Conservation (phyloP, 1,139 yeast genomes). For the Candida glucosophila region DNA sequence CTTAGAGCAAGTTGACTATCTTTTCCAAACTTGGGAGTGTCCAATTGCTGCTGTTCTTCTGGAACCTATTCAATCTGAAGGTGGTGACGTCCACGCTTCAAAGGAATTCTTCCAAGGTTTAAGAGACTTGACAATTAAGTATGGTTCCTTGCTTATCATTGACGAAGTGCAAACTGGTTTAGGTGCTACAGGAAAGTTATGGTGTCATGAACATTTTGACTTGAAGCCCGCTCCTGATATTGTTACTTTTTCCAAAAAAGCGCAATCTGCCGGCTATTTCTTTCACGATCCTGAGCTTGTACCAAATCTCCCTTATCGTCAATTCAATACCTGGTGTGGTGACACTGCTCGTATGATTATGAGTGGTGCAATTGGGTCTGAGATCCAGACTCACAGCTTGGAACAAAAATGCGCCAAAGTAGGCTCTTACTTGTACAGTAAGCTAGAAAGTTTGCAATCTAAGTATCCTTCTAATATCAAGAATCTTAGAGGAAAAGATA, state of each 20-base stretch:
- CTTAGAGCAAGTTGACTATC: slow-evolving; percentile 47
- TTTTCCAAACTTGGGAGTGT: slow-evolving; percentile 46
- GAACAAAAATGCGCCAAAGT: slow-evolving; percentile 46
- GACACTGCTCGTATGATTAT: slow-evolving; percentile 74
- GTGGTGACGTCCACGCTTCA: slow-evolving; percentile 83
- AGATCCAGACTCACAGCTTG: slow-evolving; percentile 52
- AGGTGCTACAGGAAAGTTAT: slow-evolving; percentile 75
- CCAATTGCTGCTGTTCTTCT: slow-evolving; percentile 73
- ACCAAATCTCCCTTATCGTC: slow-evolving; percentile 70
- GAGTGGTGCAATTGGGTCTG: slow-evolving; percentile 62
- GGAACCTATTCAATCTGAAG: slow-evolving; percentile 82
- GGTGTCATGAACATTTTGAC: slow-evolving; percentile 84
- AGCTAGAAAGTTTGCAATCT: slow-evolving; percentile 41
- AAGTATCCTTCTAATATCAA: slow-evolving; percentile 43
- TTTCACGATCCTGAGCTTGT: slow-evolving; percentile 62
- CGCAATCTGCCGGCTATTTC: slow-evolving; percentile 81
- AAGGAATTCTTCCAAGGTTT: slow-evolving; percentile 69
- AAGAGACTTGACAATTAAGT: slow-evolving; percentile 59
- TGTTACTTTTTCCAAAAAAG: slow-evolving; percentile 78
- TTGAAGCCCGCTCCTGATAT: slow-evolving; percentile 68
- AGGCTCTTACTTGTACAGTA: slow-evolving; percentile 53
- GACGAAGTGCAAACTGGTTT: slow-evolving; percentile 88
- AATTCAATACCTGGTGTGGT: slow-evolving; percentile 89
- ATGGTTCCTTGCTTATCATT: slow-evolving; percentile 62
- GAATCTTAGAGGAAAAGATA: slow-evolving; percentile 64